Conservation (phyloP, 768 basidiomycete genomes). For the Sporobolomyces pararoseus region DNA sequence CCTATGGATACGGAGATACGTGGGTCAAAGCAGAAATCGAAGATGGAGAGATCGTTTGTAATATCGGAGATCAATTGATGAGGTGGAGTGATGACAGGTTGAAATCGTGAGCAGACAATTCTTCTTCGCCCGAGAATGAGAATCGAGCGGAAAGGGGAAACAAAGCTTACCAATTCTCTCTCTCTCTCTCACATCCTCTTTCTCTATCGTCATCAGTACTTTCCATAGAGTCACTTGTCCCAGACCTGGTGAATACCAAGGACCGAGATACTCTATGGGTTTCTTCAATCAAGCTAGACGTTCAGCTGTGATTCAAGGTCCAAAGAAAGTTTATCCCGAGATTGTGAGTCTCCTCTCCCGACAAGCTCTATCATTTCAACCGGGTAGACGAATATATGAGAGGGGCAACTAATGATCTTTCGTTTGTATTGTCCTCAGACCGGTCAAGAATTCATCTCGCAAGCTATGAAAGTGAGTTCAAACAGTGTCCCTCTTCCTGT, state of each 20-base stretch:
- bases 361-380: background rate
- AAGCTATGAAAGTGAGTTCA: constrained; percentile 39
- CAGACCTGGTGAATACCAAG: constrained; percentile 38
- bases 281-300: constrained; percentile 47
- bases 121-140: no score
- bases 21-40: constrained; percentile 44
- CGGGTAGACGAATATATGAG: no score
- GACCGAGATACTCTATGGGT: constrained; percentile 44
- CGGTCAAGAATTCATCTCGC: constrained; percentile 46
- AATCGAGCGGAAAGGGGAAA: no score
- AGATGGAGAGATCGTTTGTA: constrained; percentile 45
- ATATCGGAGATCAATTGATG: constrained; percentile 44
- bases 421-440: constrained; percentile 25
- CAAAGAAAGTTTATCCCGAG: constrained; percentile 42
- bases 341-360: constrained; percentile 28
- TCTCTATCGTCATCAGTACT: constrained; percentile 20
- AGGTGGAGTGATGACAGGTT: constrained; percentile 47
- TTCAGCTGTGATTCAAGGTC: constrained; percentile 45
- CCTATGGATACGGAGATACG: constrained; percentile 43
- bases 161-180: no score
- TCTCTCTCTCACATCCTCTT: background rate
- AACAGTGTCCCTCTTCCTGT: background rate
- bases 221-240: constrained; percentile 46
- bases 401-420: background rate
- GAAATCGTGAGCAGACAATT: constrained; percentile 43